These are phyloP conservation scores for Aspergillus spinulosporus DNA, from an alignment of 2,329 filamentous ascomycete genomes.

Conservation along the genomic window DNA sequence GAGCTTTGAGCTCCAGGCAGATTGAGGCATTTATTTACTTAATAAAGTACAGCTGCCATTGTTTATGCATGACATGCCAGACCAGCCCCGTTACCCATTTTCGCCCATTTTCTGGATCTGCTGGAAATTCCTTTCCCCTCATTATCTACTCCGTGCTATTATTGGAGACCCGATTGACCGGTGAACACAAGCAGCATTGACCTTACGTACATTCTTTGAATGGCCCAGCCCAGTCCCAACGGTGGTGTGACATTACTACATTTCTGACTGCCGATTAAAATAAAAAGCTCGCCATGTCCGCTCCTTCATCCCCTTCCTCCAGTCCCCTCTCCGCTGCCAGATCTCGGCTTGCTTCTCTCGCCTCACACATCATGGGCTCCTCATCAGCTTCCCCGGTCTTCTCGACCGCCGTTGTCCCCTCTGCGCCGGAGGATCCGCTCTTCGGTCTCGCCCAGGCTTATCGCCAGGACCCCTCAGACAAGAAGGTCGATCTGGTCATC, in stretches of 20 bases:
- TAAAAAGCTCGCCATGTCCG: constrained; percentile 23
- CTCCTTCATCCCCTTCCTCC: constrained; percentile 4
- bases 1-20: constrained; percentile 1
- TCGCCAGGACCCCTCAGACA: constrained; percentile 69
- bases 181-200: constrained; percentile 39
- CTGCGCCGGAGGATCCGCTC: constrained; percentile 91
- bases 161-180: constrained; percentile 20
- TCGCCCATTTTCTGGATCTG: not conserved
- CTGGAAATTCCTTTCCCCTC: constrained; percentile 9
- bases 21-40: constrained; percentile 10
- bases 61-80: not conserved
- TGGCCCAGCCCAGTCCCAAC: not conserved
- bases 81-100: not conserved
- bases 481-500: constrained; percentile 93
- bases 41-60: not conserved
- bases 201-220: not conserved
- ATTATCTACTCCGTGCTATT: constrained; percentile 3
- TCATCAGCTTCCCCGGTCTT: constrained; percentile 64
- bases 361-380: constrained; percentile 65
- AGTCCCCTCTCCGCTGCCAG: constrained; percentile 20
- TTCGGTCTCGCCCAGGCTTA: constrained; percentile 91
- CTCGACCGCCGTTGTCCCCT: constrained; percentile 72
- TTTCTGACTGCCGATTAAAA: constrained; percentile 15
- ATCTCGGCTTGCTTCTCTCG: constrained; percentile 37
- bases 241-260: constrained; percentile 24